phyloP scores from a whole-genome alignment of 2,329 filamentous ascomycete species.

The Chaetothyriales sp. region DNA sequence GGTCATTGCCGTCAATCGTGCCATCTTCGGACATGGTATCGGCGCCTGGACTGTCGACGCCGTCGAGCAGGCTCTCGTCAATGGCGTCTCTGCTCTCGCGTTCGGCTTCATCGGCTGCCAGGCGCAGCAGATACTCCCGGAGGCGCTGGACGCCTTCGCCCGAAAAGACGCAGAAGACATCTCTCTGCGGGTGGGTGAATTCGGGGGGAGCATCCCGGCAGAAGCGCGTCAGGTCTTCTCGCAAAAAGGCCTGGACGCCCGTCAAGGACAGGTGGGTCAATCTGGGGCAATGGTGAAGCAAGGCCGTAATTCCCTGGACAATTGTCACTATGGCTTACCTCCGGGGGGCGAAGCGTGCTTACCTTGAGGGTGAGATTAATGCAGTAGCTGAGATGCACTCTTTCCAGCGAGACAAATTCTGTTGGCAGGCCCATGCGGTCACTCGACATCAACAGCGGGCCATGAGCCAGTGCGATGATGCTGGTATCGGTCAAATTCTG shows the following conservation, averaged over 20 bases:
- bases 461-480: conserved; percentile 68
- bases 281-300: conserved; percentile 82
- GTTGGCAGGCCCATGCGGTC: conserved; percentile 13
- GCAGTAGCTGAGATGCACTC: conserved; percentile 94
- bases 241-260: conserved; percentile 79
- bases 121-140: conserved; percentile 58
- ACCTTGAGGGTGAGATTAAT: conserved; percentile 69
- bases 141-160: conserved; percentile 68
- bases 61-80: conserved; percentile 17
- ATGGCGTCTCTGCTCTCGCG: conserved; percentile 14
- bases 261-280: conserved; percentile 91
- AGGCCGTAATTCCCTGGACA: conserved; percentile 65
- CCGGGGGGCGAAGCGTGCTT: conserved; percentile 16
- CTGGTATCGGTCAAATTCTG: conserved; percentile 78
- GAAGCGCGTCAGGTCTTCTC: conserved; percentile 69
- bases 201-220: conserved; percentile 78
- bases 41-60: conserved; percentile 16
- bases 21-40: conserved; percentile 19
- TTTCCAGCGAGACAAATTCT: conserved; percentile 47
- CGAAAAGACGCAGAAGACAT: conserved; percentile 96
- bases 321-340: not conserved
- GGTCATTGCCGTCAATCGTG: conserved; percentile 18
- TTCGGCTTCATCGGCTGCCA: conserved; percentile 16
- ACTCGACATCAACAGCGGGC: conserved; percentile 35
- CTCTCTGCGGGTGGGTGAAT: conserved; percentile 88